Base-by-base conservation (phyloP, 805 yeast genomes). In the Metschnikowia arizonensis region DNA sequence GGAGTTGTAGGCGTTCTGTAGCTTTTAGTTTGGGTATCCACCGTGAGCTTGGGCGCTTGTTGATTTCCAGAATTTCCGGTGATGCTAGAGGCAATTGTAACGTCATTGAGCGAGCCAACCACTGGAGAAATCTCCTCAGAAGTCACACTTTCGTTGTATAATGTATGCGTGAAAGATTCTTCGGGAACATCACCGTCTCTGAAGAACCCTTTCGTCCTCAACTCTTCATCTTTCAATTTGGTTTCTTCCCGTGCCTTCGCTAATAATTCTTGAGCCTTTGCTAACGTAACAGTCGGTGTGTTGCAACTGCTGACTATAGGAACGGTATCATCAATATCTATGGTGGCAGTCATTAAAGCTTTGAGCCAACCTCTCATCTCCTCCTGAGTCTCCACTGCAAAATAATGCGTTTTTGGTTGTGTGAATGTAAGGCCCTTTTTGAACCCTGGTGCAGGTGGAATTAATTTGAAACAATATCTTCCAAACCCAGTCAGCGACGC, bases 361-460 rank as follows among this genome's bases (percentile, higher is more conserved):
- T 89, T 85, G 81, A 90, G 82, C 99, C 99, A 93, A 2, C 77
- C 78, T 60, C 96, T 76, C 96, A 91, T 85, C 52, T 91, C 98
- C 40, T 88, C 96, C 46, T 76, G 79, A 0, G 88, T 77, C 40
- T 93, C 97, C 35, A 91, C 97, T 0, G 98, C 97, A 74, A 93
- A 93, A 64, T 85, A 93, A 59, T 93, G 99, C 6, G 89, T 86
- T 54, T 89, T 88, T 24, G 96, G 99, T 52, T 90, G 96, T 0
- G 99, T 93, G 63, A 93, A 93, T 0, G 96, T 90, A 46, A 93
- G 78, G 0, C 98, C 98, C 66, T 90, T 91, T 53, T 84, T 83
- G 43, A 91, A 87, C 0, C 99, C 99, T 0, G 98, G 98, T 2
- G 95, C 96, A 0, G 99, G 99, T 8, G 99, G 99, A 3, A 90